Evolutionary conservation across 2,329 filamentous ascomycete species (phyloP).

Genomic region (Alternaria sp.): DNA sequence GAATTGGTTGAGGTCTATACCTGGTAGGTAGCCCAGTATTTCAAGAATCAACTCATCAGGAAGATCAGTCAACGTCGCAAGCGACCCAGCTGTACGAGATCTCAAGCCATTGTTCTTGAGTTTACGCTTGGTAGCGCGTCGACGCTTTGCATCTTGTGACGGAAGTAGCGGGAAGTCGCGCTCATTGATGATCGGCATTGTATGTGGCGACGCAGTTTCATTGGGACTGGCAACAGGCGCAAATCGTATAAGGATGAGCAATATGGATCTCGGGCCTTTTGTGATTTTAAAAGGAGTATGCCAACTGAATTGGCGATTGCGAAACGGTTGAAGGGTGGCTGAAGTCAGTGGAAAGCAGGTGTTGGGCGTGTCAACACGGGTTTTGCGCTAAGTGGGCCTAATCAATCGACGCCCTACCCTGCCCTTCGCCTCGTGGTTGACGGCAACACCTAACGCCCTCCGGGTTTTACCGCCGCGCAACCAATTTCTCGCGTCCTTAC

Average conservation of each 20-base stretch:
- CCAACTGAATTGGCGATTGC: neutral
- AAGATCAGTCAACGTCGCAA: constrained; percentile 29
- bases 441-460: neutral
- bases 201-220: neutral
- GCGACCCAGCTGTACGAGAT: neutral
- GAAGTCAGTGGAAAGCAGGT: neutral
- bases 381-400: constrained; percentile 6
- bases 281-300: neutral
- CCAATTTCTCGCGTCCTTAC: neutral
- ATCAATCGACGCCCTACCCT: too few species aligned
- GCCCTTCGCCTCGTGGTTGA: too few species aligned
- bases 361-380: neutral
- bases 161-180: constrained; percentile 34
- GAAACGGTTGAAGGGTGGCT: neutral
- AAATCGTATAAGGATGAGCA: neutral
- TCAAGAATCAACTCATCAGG: constrained; percentile 40
- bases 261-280: neutral
- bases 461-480: too few species aligned
- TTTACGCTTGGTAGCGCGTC: neutral
- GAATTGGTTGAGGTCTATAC: constrained; percentile 22
- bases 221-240: neutral
- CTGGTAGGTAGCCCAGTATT: constrained; percentile 36
- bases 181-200: constrained; percentile 26
- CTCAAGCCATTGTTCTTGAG: neutral
- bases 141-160: constrained; percentile 12